Evolutionary conservation across 2,329 filamentous ascomycete species (phyloP).

Genomic region (Venturia carpophila): DNA sequence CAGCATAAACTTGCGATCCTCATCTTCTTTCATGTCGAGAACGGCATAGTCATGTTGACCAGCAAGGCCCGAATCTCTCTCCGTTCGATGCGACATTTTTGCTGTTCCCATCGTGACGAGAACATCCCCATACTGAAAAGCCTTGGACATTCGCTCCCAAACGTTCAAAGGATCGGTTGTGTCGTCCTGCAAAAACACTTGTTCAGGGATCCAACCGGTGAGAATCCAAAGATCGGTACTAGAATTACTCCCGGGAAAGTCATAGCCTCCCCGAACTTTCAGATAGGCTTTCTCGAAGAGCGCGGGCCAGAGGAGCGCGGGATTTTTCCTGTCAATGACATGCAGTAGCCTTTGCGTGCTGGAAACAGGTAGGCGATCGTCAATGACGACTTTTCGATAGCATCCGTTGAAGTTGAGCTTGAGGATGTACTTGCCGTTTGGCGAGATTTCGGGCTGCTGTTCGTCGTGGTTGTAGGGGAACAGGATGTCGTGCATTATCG

Average conservation of each 20-base stretch:
- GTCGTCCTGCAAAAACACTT: slow-evolving; percentile 71
- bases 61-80: slow-evolving; percentile 72
- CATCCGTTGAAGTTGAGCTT: slow-evolving; percentile 96
- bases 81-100: slow-evolving; percentile 66
- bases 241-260: slow-evolving; percentile 96
- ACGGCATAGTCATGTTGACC: slow-evolving; percentile 93
- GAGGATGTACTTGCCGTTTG: slow-evolving; percentile 82
- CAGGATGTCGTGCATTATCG: slow-evolving; percentile 66
- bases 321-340: slow-evolving; percentile 78
- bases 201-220: slow-evolving; percentile 94
- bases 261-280: slow-evolving; percentile 90
- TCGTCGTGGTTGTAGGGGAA: slow-evolving; percentile 62
- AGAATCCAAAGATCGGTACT: slow-evolving; percentile 89
- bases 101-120: slow-evolving; percentile 88
- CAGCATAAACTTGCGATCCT: slow-evolving; percentile 59
- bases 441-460: slow-evolving; percentile 55
- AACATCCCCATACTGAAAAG: slow-evolving; percentile 71
- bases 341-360: slow-evolving; percentile 69
- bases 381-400: slow-evolving; percentile 76
- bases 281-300: slow-evolving; percentile 93
- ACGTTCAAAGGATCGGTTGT: slow-evolving; percentile 64
- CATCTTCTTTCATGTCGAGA: slow-evolving; percentile 62
- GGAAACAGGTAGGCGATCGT: slow-evolving; percentile 77
- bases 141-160: slow-evolving; percentile 68
- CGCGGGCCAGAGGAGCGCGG: slow-evolving; percentile 79